phyloP scores from a whole-genome alignment of 352 stramenopile genomes.

The Elongisporangium anandrum region DNA sequence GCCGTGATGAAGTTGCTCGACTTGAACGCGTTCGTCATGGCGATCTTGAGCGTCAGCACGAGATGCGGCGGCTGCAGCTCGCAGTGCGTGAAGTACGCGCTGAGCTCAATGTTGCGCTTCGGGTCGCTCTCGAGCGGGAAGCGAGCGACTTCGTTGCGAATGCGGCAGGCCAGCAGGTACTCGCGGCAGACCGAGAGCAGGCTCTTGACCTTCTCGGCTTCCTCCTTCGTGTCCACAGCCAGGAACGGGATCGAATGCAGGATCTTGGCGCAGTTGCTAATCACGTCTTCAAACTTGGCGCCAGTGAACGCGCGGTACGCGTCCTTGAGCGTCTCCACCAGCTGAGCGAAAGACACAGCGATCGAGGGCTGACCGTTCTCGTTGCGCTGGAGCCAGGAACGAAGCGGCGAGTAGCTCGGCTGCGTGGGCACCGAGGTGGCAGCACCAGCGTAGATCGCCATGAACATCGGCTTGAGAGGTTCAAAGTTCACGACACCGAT shows the following conservation, averaged over 20 bases:
- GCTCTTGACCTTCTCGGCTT: constrained; percentile 93
- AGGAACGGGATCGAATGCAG: constrained; percentile 95
- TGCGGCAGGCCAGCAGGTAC: constrained; percentile 97
- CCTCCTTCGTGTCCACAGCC: constrained; percentile 89
- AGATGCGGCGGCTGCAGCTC: constrained; percentile 97
- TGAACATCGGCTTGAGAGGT: constrained; percentile 90
- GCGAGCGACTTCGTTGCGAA: constrained; percentile 87
- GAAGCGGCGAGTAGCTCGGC: constrained; percentile 67
- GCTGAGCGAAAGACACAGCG: constrained; percentile 82
- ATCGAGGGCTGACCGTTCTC: constrained; percentile 86
- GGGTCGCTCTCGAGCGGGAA: constrained; percentile 65
- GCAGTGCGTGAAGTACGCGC: constrained; percentile 99
- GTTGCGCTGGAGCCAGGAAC: constrained; percentile 83
- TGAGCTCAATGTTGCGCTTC: constrained; percentile 95
- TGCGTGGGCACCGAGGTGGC: constrained; percentile 83
- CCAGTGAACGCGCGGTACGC: constrained; percentile 96
- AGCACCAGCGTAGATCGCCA: constrained; percentile 81
- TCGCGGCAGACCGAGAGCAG: constrained; percentile 95
- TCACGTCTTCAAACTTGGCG: constrained; percentile 98
- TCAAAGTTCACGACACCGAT: constrained; percentile 98
- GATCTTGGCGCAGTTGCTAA: constrained; percentile 90
- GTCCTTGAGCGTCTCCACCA: constrained; percentile 93
- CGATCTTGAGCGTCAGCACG: constrained; percentile 97
- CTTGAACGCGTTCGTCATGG: constrained; percentile 99
- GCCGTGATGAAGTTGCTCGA: constrained; percentile 99